A percentile compares a stretch with the other conserved stretches of the same genome.
Evolutionary conservation across 805 yeast genomes (phyloP).

Genomic region (Yamadazyma scolyti): DNA sequence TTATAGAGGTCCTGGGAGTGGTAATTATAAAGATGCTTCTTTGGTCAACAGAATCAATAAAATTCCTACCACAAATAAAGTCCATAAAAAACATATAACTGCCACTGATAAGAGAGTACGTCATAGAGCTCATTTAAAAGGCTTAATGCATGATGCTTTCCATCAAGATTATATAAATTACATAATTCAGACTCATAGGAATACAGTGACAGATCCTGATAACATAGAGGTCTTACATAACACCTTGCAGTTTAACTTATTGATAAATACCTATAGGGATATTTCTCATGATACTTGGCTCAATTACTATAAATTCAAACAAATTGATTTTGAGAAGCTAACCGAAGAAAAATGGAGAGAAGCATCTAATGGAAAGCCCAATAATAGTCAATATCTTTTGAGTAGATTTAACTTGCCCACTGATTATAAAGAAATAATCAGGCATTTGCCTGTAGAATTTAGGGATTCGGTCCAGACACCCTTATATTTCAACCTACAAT

Average conservation of each 20-base stretch:
- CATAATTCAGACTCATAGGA: constrained; percentile 24
- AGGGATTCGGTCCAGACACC: constrained; percentile 32
- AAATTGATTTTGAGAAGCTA: constrained; percentile 36
- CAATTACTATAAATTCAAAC: constrained; percentile 35
- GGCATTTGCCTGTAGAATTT: constrained; percentile 31
- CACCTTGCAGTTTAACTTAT: constrained; percentile 36
- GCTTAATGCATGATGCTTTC: constrained; percentile 33
- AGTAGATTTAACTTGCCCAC: constrained; percentile 32
- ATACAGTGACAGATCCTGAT: constrained; percentile 29
- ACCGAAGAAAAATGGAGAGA: constrained; percentile 7
- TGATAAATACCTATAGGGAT: constrained; percentile 36
- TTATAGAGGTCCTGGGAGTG: constrained; percentile 44
- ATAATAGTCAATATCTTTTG: constrained; percentile 6
- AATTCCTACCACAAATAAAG: constrained; percentile 16
- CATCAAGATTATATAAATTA: constrained; percentile 27
- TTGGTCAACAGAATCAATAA: constrained; percentile 36
- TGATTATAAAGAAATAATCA: constrained; percentile 27
- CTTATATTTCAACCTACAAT: constrained; percentile 27
- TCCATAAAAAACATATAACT: constrained; percentile 14
- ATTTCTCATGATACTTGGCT: constrained; percentile 38
- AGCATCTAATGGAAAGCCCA: too few species aligned
- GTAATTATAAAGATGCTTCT: constrained; percentile 43
- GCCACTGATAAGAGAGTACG: constrained; percentile 10
- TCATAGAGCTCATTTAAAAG: constrained; percentile 28
- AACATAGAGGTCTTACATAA: constrained; percentile 44